These are phyloP conservation scores for Globisporangium cylindrosporum DNA, from an alignment of 352 stramenopile species.

Conservation along the genomic window DNA sequence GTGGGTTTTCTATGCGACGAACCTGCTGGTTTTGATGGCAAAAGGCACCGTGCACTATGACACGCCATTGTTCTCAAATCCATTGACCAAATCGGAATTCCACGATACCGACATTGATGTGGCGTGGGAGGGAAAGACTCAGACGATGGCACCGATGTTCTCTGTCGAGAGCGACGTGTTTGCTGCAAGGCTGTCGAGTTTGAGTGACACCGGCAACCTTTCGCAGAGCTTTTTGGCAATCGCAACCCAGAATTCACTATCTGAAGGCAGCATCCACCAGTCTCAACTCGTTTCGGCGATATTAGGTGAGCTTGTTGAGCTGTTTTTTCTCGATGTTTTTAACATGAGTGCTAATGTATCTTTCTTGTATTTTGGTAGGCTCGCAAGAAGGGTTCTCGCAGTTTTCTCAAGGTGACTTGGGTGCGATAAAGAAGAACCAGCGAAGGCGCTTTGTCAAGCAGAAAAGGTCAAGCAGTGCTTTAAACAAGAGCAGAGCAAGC, in stretches of 20 bases:
- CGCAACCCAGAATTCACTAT: constrained; percentile 17
- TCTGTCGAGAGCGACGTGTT: constrained; percentile 65
- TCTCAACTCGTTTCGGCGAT: constrained; percentile 44
- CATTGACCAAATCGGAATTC: constrained; percentile 46
- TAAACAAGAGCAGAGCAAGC: not conserved
- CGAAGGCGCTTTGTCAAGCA: constrained; percentile 33
- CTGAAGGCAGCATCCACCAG: constrained; percentile 24
- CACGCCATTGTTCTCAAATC: constrained; percentile 43
- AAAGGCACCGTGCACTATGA: constrained; percentile 29
- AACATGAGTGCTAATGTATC: not conserved
- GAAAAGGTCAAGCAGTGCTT: not conserved
- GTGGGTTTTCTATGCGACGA: constrained; percentile 71
- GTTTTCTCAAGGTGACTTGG: not conserved
- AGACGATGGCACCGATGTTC: constrained; percentile 75
- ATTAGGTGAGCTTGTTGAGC: constrained; percentile 14
- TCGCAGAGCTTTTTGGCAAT: constrained; percentile 15
- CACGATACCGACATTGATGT: constrained; percentile 55
- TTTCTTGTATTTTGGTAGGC: not conserved
- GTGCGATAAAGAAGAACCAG: not conserved
- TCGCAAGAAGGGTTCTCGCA: constrained; percentile 9
- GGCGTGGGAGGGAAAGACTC: constrained; percentile 61
- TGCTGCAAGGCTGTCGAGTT: constrained; percentile 16
- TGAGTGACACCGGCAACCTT: not conserved
- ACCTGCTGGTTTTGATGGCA: constrained; percentile 44
- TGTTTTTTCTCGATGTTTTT: not conserved